A percentile compares a stretch with the other conserved stretches of the same genome.
phyloP scores from a whole-genome alignment of 169 alveolate species.

The Eimeria maxima region DNA sequence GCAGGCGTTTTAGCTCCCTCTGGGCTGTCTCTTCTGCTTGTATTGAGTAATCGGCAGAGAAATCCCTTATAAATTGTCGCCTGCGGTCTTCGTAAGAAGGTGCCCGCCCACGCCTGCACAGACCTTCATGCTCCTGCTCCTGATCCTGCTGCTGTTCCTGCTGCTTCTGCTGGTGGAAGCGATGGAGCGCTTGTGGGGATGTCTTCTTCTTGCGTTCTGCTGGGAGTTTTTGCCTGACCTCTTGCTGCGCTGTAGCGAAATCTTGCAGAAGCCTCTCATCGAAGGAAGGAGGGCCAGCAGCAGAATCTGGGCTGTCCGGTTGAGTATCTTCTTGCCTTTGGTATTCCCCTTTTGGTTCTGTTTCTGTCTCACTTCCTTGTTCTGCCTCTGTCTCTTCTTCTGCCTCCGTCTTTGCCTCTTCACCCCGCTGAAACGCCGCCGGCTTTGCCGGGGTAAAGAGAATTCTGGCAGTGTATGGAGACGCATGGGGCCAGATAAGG shows the following conservation, averaged over 20 bases:
- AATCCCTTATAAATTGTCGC: too few species aligned
- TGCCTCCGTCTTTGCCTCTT: background rate
- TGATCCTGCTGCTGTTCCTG: constrained; percentile 84
- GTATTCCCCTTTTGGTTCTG: background rate
- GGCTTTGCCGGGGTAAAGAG: background rate
- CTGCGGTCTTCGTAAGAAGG: too few species aligned
- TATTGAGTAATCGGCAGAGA: too few species aligned
- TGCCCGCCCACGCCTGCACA: too few species aligned
- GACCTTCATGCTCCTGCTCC: constrained; percentile 83
- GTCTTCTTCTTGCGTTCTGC: background rate
- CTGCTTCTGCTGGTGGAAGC: constrained; percentile 34
- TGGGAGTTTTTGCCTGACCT: background rate
- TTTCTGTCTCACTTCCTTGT: background rate
- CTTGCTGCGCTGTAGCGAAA: constrained; percentile 3
- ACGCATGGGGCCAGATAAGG: background rate
- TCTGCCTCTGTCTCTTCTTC: background rate
- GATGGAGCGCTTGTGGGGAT: background rate
- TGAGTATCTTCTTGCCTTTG: too few species aligned
- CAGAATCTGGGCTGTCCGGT: background rate
- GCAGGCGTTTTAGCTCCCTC: too few species aligned
- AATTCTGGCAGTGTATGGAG: constrained; percentile 38
- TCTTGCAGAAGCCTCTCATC: background rate
- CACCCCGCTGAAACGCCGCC: background rate
- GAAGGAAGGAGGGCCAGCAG: background rate
- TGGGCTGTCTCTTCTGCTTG: too few species aligned